Conservation (phyloP, 2,329 filamentous ascomycete species). For the Lachnellula cervina region DNA sequence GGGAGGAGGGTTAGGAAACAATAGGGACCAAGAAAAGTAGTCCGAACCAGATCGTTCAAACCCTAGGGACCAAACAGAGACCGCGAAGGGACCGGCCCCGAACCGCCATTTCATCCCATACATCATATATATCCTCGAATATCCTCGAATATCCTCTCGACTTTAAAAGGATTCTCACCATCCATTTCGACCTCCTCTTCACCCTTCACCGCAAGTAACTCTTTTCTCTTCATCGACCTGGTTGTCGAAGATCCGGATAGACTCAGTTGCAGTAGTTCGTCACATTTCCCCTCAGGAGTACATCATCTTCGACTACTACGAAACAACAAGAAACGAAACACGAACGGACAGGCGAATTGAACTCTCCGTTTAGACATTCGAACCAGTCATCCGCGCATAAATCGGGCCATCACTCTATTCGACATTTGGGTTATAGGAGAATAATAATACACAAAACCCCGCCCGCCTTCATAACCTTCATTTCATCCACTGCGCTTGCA, state of each 20-base stretch:
- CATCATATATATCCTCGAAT: conserved; percentile 12
- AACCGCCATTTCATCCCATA: not conserved
- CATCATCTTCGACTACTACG: conserved; percentile 14
- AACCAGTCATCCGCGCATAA: conserved; percentile 1
- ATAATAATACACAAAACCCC: too few relatives aligned
- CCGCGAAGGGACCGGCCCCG: not conserved
- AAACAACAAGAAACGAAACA: conserved; percentile 26
- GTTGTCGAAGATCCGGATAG: conserved; percentile 7
- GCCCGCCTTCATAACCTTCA: not conserved
- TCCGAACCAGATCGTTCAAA: conserved; percentile 5
- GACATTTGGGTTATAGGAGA: too few relatives aligned
- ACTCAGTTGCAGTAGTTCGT: conserved; percentile 9
- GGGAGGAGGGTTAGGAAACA: conserved; percentile 1
- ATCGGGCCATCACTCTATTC: not conserved
- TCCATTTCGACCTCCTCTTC: not conserved
- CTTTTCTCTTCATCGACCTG: conserved; percentile 6
- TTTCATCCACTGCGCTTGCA: not conserved
- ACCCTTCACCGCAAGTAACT: not conserved
- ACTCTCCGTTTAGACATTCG: conserved; percentile 3
- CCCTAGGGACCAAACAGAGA: not conserved
- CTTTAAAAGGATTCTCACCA: not conserved
- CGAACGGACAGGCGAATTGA: conserved; percentile 6
- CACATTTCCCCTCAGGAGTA: conserved; percentile 20
- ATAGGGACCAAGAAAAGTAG: conserved; percentile 2
- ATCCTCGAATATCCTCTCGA: not conserved